These are phyloP conservation scores for Yarrowia osloensis DNA, from an alignment of 805 yeast species.

Conservation along the genomic window DNA sequence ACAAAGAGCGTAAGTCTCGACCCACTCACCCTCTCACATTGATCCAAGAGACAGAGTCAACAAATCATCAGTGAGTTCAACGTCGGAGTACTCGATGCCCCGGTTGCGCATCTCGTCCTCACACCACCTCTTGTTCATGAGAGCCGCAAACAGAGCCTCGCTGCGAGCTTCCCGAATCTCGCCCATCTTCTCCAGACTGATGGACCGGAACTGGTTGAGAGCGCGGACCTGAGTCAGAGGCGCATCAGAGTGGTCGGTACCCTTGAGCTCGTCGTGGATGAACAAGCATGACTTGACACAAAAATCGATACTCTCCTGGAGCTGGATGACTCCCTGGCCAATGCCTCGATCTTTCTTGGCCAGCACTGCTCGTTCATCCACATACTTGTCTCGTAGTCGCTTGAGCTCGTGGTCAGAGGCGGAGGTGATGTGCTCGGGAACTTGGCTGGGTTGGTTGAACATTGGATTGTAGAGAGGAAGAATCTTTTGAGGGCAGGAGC, in stretches of 20 bases:
- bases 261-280: slow-evolving; percentile 7
- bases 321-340: slow-evolving; percentile 12
- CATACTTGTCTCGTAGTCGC: background rate
- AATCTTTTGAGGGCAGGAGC: background rate
- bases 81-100: background rate
- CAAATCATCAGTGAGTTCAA: background rate
- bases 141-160: slow-evolving; percentile 6
- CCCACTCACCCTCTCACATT: no score
- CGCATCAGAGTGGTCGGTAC: background rate
- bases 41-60: background rate
- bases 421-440: background rate
- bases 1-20: no score
- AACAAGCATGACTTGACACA: slow-evolving; percentile 14
- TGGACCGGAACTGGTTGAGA: slow-evolving; percentile 4
- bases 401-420: slow-evolving; percentile 4
- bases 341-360: background rate
- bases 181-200: slow-evolving; percentile 17
- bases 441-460: slow-evolving; percentile 18
- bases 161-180: slow-evolving; percentile 1
- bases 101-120: slow-evolving; percentile 15
- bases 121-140: slow-evolving; percentile 7
- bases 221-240: background rate
- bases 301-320: slow-evolving; percentile 10
- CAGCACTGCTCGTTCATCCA: background rate
- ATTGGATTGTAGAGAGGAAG: background rate